Evolutionary conservation across 257 asterid species (phyloP), one percentile per base, ranked within the genome.

Genomic region (Haberlea rhodopensis): DNA sequence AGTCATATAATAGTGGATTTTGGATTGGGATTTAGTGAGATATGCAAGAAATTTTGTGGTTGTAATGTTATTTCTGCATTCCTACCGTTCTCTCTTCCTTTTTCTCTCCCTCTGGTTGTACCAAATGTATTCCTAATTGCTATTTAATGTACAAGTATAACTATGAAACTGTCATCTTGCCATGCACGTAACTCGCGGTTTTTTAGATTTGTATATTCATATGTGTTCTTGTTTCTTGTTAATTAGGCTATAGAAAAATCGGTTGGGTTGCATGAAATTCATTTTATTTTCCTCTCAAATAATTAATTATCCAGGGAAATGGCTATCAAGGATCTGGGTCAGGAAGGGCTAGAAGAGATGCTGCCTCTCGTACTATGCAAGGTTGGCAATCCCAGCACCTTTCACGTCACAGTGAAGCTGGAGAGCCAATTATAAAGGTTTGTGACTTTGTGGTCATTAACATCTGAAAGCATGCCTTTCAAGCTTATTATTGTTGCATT

Each of bases 301-400:
- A 70, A 52, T 49, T 69, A 51, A 71, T 24, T n/a, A n/a, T n/a
- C n/a, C 69, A 82, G 97, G 91, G 86, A 63, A 89, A 76, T 79
- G 90, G 85, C 28, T 73, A 62, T 75, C 95, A 84, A 71, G 85
- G 92, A 76, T 75, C 87, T 23, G 97, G 89, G 75, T 60, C 96
- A 8, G 91, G 91, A 72, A 84, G 99, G 80, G 95, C 84, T 57
- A 72, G 91, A 66, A 82, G 99, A 79, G 99, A 92, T 75, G 79
- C 95, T 74, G 99, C 97, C 67, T 71, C 96, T 63, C 96, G 95
- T 68, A 91, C 99, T 20, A 87, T 87, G 95, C 97, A 89, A 80
- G 96, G 94, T 64, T 92, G 97, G 97, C 96, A 82, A 77, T 83
- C 64, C 51, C 98, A 88, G 60, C 92, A 89, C 32, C 91, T 80